These are phyloP conservation scores for Berkeleyomyces rouxiae DNA, from an alignment of 2,329 filamentous ascomycete species.

Conservation along the genomic window DNA sequence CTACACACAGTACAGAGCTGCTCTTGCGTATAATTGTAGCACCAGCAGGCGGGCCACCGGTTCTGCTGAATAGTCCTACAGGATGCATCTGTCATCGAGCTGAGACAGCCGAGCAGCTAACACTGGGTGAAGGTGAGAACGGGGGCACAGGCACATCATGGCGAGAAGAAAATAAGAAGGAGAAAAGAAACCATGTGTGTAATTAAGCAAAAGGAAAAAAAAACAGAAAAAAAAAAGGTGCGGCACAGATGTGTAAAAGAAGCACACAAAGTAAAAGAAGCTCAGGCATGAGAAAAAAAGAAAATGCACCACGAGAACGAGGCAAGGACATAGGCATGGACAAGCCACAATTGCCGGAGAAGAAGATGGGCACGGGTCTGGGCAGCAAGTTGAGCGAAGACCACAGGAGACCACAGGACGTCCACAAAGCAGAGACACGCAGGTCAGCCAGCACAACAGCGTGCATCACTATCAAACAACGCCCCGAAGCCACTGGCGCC, in stretches of 20 bases:
- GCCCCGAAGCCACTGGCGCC: not conserved
- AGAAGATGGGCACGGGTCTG: not conserved
- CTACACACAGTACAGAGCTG: not conserved
- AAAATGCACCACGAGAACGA: not conserved
- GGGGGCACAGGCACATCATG: not conserved
- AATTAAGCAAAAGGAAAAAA: not conserved
- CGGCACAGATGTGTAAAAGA: not conserved
- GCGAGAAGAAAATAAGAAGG: too few relatives aligned
- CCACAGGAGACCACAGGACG: not conserved
- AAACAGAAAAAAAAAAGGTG: not conserved
- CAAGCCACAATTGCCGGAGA: not conserved
- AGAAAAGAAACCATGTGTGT: too few relatives aligned
- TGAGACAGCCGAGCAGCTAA: not conserved
- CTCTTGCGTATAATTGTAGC: too few relatives aligned
- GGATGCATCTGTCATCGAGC: not conserved
- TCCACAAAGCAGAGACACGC: not conserved
- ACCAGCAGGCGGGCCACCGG: not conserved
- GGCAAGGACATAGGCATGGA: not conserved
- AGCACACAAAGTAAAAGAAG: not conserved
- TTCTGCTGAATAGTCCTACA: not conserved
- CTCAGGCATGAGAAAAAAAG: not conserved
- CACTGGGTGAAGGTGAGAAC: too few relatives aligned
- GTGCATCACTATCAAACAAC: constrained; percentile 1
- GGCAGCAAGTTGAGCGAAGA: not conserved
- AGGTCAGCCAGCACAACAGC: not conserved